Conservation (phyloP, 805 yeast genomes). For the Ogataea haglerorum region DNA sequence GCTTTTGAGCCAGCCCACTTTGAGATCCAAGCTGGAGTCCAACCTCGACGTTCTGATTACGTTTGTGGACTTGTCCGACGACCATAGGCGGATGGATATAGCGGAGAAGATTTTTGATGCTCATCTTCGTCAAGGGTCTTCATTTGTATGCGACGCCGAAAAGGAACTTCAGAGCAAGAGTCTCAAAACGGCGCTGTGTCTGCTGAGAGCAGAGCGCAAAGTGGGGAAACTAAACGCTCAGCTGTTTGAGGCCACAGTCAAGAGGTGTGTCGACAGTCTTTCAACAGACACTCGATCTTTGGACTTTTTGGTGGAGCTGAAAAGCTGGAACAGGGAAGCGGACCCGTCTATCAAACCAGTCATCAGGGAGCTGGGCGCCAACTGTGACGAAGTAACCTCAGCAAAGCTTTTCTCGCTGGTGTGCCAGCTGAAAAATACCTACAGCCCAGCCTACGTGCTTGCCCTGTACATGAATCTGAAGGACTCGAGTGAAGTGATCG, state of each 20-base stretch:
- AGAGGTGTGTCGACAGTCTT: neutral
- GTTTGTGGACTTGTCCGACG: slow-evolving; percentile 10
- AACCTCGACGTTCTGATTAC: slow-evolving; percentile 12
- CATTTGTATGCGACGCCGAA: slow-evolving; percentile 24
- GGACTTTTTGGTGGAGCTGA: slow-evolving; percentile 11
- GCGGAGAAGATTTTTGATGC: slow-evolving; percentile 38
- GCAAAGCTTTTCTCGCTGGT: slow-evolving; percentile 17
- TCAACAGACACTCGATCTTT: neutral
- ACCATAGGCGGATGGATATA: slow-evolving; percentile 24
- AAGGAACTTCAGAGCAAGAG: slow-evolving; percentile 1
- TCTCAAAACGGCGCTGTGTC: slow-evolving; percentile 6
- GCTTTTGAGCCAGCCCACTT: slow-evolving; percentile 49
- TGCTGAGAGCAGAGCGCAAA: slow-evolving; percentile 8
- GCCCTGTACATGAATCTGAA: slow-evolving; percentile 24
- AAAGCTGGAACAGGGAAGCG: slow-evolving; percentile 1
- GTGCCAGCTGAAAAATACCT: slow-evolving; percentile 9
- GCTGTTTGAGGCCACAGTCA: neutral
- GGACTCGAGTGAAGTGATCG: neutral
- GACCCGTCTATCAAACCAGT: slow-evolving; percentile 1
- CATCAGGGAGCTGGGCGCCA: slow-evolving; percentile 14
- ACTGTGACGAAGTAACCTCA: neutral
- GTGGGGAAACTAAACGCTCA: slow-evolving; percentile 3
- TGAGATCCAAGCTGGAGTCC: slow-evolving; percentile 48
- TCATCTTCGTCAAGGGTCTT: slow-evolving; percentile 39
- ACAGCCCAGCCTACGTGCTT: slow-evolving; percentile 18